phyloP scores from a whole-genome alignment of 2,329 filamentous ascomycete genomes.

The Curvularia eragrostidis region DNA sequence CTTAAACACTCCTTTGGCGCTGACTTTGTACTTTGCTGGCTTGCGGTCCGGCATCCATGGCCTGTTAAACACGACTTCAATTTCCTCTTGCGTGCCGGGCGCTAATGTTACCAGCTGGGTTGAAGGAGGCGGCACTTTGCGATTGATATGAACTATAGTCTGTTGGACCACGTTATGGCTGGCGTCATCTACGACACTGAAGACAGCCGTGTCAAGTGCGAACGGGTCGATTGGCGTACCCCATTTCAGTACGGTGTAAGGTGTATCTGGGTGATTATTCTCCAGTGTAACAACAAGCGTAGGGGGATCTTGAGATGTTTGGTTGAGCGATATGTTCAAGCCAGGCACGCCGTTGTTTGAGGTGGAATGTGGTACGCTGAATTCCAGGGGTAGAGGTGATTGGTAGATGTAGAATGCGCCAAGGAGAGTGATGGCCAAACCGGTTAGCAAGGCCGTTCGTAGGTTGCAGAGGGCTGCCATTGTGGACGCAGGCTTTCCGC shows the following conservation, averaged over 20 bases:
- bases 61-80: constrained; percentile 47
- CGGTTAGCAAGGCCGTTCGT: constrained; percentile 36
- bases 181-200: constrained; percentile 40
- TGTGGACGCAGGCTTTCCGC: not conserved
- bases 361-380: constrained; percentile 31
- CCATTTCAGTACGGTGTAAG: constrained; percentile 51
- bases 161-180: constrained; percentile 40
- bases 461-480: constrained; percentile 36
- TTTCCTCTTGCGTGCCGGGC: constrained; percentile 43
- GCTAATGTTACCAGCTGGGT: constrained; percentile 47
- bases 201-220: constrained; percentile 49
- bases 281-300: constrained; percentile 47
- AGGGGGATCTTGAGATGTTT: constrained; percentile 40
- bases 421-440: constrained; percentile 35
- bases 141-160: constrained; percentile 44
- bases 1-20: constrained; percentile 43
- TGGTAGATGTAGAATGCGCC: constrained; percentile 41
- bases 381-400: constrained; percentile 24
- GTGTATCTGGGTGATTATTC: constrained; percentile 43
- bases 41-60: constrained; percentile 48
- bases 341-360: constrained; percentile 29
- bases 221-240: constrained; percentile 50
- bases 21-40: constrained; percentile 48
- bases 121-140: constrained; percentile 47
- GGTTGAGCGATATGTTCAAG: constrained; percentile 39